These are phyloP conservation scores for Ilyonectria destructans DNA, from an alignment of 2,329 filamentous ascomycete species.

Conservation along the genomic window DNA sequence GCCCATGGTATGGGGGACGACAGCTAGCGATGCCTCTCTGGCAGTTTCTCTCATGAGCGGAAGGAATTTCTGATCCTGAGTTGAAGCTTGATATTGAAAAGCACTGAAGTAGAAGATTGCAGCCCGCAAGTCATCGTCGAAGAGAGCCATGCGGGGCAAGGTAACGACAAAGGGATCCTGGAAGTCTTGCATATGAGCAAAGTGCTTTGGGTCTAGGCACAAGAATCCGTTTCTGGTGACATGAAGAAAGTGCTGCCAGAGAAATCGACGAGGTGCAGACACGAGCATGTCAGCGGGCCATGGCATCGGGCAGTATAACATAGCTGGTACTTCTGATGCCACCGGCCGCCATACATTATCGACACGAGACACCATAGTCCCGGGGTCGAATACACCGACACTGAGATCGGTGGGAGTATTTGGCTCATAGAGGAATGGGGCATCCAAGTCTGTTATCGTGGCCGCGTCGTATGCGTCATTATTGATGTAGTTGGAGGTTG, in stretches of 20 bases:
- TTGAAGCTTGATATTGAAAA: constrained; percentile 33
- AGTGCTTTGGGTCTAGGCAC: constrained; percentile 35
- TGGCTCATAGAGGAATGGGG: not conserved
- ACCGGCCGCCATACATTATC: not conserved
- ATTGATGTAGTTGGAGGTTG: not conserved
- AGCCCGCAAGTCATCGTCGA: constrained; percentile 29
- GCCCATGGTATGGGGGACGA: constrained; percentile 10
- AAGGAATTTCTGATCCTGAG: constrained; percentile 20
- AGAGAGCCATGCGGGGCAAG: constrained; percentile 35
- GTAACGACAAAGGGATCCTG: constrained; percentile 36
- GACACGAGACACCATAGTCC: not conserved
- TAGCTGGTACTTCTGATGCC: not conserved
- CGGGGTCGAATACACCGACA: not conserved
- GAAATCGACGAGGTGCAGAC: constrained; percentile 35
- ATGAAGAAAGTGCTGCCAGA: constrained; percentile 37
- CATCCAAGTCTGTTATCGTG: not conserved
- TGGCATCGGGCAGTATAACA: constrained; percentile 37
- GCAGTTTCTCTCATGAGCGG: constrained; percentile 9
- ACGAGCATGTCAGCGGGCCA: constrained; percentile 40
- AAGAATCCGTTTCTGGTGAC: constrained; percentile 33
- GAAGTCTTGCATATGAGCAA: constrained; percentile 35
- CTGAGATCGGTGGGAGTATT: not conserved
- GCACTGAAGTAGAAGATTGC: constrained; percentile 35
- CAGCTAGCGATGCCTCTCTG: constrained; percentile 24
- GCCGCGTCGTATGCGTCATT: not conserved